These are phyloP conservation scores for Gonapodya prolifera DNA, from an alignment of 192 early-diverging fungal species.

Conservation along the genomic window DNA sequence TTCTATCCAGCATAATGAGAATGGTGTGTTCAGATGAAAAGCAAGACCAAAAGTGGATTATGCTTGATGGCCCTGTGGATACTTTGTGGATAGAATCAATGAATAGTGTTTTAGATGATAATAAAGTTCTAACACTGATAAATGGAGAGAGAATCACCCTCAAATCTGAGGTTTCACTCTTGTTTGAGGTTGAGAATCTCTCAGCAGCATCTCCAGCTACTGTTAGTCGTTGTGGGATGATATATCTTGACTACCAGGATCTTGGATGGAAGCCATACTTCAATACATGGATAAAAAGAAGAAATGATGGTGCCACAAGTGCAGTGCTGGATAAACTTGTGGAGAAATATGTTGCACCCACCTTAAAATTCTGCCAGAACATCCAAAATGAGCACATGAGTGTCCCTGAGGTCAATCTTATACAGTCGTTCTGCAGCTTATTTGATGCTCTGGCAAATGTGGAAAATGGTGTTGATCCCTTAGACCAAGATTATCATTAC, in stretches of 20 bases:
- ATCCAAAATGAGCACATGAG: conserved; percentile 40
- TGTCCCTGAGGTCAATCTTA: conserved; percentile 48
- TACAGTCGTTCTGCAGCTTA: conserved; percentile 42
- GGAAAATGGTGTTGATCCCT: conserved; percentile 44
- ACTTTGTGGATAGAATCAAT: conserved; percentile 44
- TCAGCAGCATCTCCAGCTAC: conserved; percentile 55
- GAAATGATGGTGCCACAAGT: conserved; percentile 42
- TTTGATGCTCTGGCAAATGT: conserved; percentile 45
- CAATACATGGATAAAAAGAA: conserved; percentile 50
- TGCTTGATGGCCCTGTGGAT: conserved; percentile 44
- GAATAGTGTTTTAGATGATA: conserved; percentile 58
- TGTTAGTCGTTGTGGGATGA: conserved; percentile 49
- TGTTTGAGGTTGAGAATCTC: conserved; percentile 50
- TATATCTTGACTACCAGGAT: conserved; percentile 46
- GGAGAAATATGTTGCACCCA: conserved; percentile 42
- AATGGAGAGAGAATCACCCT: conserved; percentile 52
- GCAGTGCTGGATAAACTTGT: conserved; percentile 39
- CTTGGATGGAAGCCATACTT: conserved; percentile 54
- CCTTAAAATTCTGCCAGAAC: conserved; percentile 34
- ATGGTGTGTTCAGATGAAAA: conserved; percentile 37
- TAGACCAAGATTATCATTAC: conserved; percentile 52
- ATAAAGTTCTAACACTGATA: conserved; percentile 51
- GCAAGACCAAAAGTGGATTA: conserved; percentile 51
- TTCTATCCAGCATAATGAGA: conserved; percentile 47
- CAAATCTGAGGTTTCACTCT: conserved; percentile 42